These are phyloP conservation scores for Ogataea angusta DNA, from an alignment of 805 yeast species.

Conservation along the genomic window DNA sequence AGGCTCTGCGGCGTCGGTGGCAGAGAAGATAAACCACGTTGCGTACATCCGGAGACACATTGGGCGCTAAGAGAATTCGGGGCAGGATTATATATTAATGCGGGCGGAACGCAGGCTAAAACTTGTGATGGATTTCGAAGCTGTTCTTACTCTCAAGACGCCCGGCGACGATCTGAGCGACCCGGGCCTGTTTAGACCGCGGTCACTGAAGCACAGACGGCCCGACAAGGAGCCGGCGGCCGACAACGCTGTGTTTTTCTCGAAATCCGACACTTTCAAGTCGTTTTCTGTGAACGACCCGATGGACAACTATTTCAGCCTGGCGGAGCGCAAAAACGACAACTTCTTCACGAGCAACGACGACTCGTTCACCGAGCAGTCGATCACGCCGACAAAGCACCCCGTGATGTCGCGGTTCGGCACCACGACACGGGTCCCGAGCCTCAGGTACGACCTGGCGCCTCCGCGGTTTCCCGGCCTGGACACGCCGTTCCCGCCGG, in stretches of 20 bases:
- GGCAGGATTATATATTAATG: not conserved
- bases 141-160: not conserved
- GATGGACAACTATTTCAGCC: conserved; percentile 8
- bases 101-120: not conserved
- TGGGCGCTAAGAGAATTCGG: conserved; percentile 1
- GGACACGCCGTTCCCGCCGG: not conserved
- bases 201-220: conserved; percentile 1
- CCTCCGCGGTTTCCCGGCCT: conserved; percentile 4
- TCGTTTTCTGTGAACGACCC: conserved; percentile 3
- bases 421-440: conserved; percentile 11
- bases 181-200: conserved; percentile 4
- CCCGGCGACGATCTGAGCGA: conserved; percentile 4
- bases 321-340: conserved; percentile 11
- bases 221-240: not conserved
- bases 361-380: conserved; percentile 8
- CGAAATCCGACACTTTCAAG: conserved; percentile 1
- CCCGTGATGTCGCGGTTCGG: conserved; percentile 2
- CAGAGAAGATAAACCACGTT: conserved; percentile 33
- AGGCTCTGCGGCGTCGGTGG: conserved; percentile 21
- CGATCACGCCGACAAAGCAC: conserved; percentile 13
- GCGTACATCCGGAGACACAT: conserved; percentile 26
- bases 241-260: not conserved
- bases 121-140: conserved; percentile 2
- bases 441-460: conserved; percentile 4
- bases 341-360: conserved; percentile 8